Evolutionary conservation across 257 asterid genomes (phyloP), one percentile per base, ranked within the genome.

Genomic region (Parsonsia alboflavescens): DNA sequence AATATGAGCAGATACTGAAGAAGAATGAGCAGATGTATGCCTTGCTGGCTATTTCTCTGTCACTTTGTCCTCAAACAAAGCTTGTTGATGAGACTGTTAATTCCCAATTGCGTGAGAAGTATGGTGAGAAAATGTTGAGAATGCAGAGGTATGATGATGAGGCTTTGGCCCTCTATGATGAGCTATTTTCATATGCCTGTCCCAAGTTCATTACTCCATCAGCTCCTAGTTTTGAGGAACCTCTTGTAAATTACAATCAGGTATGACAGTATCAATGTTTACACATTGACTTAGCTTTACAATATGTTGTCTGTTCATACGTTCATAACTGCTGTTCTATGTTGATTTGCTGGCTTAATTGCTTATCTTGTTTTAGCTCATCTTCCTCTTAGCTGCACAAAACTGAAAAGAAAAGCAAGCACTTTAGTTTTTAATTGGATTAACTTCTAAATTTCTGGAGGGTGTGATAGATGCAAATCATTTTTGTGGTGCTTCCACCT

Each of bases 11-110:
- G 84, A 90, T 94, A 79, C 80, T 94, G 83, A 92, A 94, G 90
- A 94, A 94, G 88, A 94, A 92, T 21, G 97, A 92, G 87, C 99
- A 95, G 89, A 92, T 95, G 99, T 92, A 95, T 83, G 99, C 98
- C n/a, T 77, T 95, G 78, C 89, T 95, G 82, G 98, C 99, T 36
- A 84, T 91, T 56, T 84, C 85, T 73, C 90, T 92, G 50, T 95
- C 98, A 52, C 96, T 95, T 65, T 92, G 97, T 82, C 99, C 97
- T 76, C 97, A 90, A 81, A 83, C 84, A 80, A 87, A 88, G 82
- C 94, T 92, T 81, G 96, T 90, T 49, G 99, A 95, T 50, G 98
- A 95, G 88, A 87, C 91, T 26, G 98, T 89, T 49, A 87, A 88
- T 81, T 78, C 94, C 75, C 98, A 95, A 72, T 72, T 95, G 79